Conservation (phyloP, 2,329 filamentous ascomycete genomes). For the Talaromyces amestolkiae region DNA sequence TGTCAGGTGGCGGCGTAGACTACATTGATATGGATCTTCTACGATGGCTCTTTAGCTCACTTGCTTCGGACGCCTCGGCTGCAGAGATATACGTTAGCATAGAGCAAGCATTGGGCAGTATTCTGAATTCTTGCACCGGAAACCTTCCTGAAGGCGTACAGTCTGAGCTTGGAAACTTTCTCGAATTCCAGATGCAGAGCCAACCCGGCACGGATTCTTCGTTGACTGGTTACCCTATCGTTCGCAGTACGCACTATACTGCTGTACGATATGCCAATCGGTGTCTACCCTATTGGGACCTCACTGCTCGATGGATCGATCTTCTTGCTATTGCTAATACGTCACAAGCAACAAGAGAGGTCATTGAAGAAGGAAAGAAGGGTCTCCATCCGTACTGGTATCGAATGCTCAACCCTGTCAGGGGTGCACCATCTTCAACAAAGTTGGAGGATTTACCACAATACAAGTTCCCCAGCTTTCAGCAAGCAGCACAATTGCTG, state of each 20-base stretch:
- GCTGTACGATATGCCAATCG: constrained; percentile 87
- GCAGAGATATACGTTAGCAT: constrained; percentile 79
- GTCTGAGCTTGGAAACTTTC: constrained; percentile 52
- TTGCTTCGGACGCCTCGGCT: constrained; percentile 73
- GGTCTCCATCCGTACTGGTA: constrained; percentile 81
- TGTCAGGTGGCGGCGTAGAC: constrained; percentile 29
- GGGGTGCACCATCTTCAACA: constrained; percentile 52
- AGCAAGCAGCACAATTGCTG: constrained; percentile 25
- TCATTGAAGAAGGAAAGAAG: constrained; percentile 84
- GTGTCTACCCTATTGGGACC: constrained; percentile 75
- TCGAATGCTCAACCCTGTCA: constrained; percentile 56
- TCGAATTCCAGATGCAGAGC: constrained; percentile 66
- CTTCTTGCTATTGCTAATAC: constrained; percentile 70
- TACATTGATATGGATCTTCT: constrained; percentile 54
- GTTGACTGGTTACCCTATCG: constrained; percentile 43
- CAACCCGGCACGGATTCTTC: constrained; percentile 40
- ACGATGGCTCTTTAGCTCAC: constrained; percentile 78
- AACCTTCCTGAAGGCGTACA: constrained; percentile 44
- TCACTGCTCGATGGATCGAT: constrained; percentile 81
- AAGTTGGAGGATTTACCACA: constrained; percentile 49
- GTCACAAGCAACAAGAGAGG: constrained; percentile 69
- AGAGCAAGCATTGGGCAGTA: constrained; percentile 79
- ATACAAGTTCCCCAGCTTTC: constrained; percentile 42
- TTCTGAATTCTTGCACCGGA: constrained; percentile 60
- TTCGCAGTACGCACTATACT: constrained; percentile 76